A percentile compares a stretch with the other conserved stretches of the same genome.
Conservation (phyloP, 768 basidiomycete genomes). For the Mycena belliarum region DNA sequence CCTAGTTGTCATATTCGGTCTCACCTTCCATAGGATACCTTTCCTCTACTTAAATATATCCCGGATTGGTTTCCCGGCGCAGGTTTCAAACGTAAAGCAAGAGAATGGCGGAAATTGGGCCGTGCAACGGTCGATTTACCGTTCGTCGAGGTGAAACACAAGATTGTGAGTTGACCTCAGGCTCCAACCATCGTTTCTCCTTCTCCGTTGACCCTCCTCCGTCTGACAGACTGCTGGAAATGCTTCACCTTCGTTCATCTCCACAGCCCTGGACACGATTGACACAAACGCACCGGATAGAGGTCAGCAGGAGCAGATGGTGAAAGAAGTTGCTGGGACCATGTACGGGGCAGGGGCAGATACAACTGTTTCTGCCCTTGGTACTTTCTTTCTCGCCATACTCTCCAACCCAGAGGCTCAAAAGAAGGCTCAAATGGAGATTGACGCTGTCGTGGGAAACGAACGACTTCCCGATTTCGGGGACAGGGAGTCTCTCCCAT, state of each 20-base stretch:
- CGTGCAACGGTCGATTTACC: constrained; percentile 12
- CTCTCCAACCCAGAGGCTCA: constrained; percentile 32
- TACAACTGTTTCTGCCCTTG: constrained; percentile 1
- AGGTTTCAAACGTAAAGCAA: not conserved
- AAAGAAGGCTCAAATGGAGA: constrained; percentile 31
- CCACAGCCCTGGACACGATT: not conserved
- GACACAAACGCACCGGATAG: not conserved
- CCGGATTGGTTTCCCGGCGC: not conserved
- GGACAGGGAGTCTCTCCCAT: constrained; percentile 28
- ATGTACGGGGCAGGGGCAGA: constrained; percentile 5
- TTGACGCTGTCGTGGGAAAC: constrained; percentile 32
- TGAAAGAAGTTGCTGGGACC: not conserved
- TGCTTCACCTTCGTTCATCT: not conserved
- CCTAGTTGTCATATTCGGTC: not conserved
- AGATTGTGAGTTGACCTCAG: constrained; percentile 14
- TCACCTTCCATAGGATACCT: not conserved
- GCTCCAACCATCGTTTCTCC: too few species aligned
- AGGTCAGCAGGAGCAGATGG: not conserved
- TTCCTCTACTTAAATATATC: not conserved
- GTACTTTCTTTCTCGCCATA: constrained; percentile 34
- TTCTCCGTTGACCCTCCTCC: not conserved
- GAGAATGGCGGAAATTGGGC: constrained; percentile 19
- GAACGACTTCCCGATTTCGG: constrained; percentile 27
- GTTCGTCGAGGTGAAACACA: constrained; percentile 15
- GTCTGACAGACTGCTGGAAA: not conserved